Evolutionary conservation across 495 filamentous ascomycete species (phyloP), one percentile per base, ranked within the genome.

Genomic region (Neurospora hispaniola): DNA sequence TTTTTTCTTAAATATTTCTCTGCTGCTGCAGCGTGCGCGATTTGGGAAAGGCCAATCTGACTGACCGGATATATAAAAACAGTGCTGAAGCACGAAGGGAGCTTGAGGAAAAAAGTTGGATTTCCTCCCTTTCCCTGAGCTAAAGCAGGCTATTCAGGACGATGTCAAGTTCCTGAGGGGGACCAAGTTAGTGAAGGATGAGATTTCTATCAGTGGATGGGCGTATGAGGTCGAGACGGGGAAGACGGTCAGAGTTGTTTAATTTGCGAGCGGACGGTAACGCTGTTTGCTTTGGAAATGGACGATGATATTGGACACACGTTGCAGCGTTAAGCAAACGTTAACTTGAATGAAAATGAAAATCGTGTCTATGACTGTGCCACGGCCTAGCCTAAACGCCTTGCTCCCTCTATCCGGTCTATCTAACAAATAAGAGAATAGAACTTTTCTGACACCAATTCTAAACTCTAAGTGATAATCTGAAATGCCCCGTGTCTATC

Each of bases 171-270:
- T 85, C 73, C 76, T 96, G 78, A 90, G 87, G 83, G 81, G 75
- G 40, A 86, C 83, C 54, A 86, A 86, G 71, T 80, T 90, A 44
- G 86, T 94, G 7, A 83, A 88, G 44, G 86, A 86, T 2, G 78
- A 83, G 71, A 83, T 91, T 9, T 82, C 78, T 4, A 83, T 94
- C 59, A 92, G 86, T 14, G 93, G 93, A 2, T 95, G 91, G 89
- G 77, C 95, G 5, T 94, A 94, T 84, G 89, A 94, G 76, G 90
- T 94, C 71, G 88, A 92, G 83, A 93, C 87, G 5, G 92, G 93
- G 1, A 91, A 87, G 82, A 89, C 90, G 42, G 86, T 83, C 73
- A 86, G 85, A 62, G 84, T 93, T 71, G 80, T 79, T 23, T 62
- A 23, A 31, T 11, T 23, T 23, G 46, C 11, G 20, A 23, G 46